Base-by-base conservation (phyloP, 148 eudicot genomes). In the Arbutus unedo region DNA sequence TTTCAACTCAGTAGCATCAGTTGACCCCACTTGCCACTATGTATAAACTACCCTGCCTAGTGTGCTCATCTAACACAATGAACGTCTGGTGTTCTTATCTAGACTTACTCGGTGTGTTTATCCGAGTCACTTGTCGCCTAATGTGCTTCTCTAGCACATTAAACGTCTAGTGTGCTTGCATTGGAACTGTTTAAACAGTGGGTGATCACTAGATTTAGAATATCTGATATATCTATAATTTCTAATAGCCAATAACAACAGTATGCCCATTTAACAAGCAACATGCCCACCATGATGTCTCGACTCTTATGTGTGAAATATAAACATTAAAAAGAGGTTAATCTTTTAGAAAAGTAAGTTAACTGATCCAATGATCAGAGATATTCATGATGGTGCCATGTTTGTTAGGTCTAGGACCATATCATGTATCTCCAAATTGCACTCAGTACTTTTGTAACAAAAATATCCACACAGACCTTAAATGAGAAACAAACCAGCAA, bases 311-410 rank as follows among this genome's bases (percentile, higher is more conserved):
- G 7, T 8, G 76, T 8, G 18, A 19, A 73, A 4, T 66, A 25
- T 73, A 44, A 73, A 73, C 23, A 44, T 4, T 45, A n/a, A 18
- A 73, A 73, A 73, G 76, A 44, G 76, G 21, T 45, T 73, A 45
- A 45, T 44, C 53, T 73, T 73, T 73, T 25, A 44, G 10, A 73
- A 73, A 73, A 73, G 51, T 73, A 45, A 45, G 76, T 73, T 45
- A 45, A 45, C 21, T 45, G 53, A 18, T 18, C 76, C 76, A 72
- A 45, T 72, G 76, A 59, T 44, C 21, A 2, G 50, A 44, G 38
- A 10, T 18, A 25, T 66, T 66, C 9, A 11, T 66, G 71, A 66
- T 66, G 71, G 4, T 10, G 5, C 56, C n/a, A 55, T 19, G 11
- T 54, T 55, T 53, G 79, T 31, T 54, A 7, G 79, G 14, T 23